Evolutionary conservation across 805 yeast genomes (phyloP).

Genomic region (Kodamaea restingae): DNA sequence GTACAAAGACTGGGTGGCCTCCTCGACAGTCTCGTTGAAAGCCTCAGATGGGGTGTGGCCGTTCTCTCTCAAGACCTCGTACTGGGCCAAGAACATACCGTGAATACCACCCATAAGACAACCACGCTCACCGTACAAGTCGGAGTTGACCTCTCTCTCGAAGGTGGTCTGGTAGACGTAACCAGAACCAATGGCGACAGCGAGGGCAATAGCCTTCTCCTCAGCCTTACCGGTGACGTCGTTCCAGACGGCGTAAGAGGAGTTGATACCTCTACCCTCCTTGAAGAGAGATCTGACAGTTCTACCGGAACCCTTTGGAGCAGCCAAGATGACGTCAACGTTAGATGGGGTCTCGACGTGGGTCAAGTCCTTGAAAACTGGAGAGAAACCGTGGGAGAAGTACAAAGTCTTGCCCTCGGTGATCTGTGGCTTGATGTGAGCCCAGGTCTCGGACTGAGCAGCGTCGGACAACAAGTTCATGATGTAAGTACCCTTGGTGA

Average conservation of each 20-base stretch:
- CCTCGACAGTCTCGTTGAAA: conserved; percentile 99
- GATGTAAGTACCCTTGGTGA: conserved; percentile 83
- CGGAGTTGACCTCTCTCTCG: conserved; percentile 98
- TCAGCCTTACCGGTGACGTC: conserved; percentile 98
- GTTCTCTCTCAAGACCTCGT: conserved; percentile 98
- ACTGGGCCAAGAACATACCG: conserved; percentile 99
- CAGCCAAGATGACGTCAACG: conserved; percentile 96
- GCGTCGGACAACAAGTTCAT: conserved; percentile 99
- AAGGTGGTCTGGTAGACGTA: conserved; percentile 99
- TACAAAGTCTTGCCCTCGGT: conserved; percentile 97
- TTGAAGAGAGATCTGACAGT: conserved; percentile 98
- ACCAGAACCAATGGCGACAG: conserved; percentile 99
- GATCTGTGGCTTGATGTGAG: conserved; percentile 76
- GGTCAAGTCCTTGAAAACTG: conserved; percentile 97
- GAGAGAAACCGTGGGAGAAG: conserved; percentile 99
- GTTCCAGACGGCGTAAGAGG: conserved; percentile 99
- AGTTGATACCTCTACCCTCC: conserved; percentile 99
- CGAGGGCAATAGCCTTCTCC: conserved; percentile 97
- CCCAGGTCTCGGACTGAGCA: conserved; percentile 99
- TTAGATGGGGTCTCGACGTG: conserved; percentile 92
- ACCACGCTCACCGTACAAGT: conserved; percentile 99
- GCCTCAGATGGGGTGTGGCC: conserved; percentile 99
- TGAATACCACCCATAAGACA: conserved; percentile 99
- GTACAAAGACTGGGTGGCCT: conserved; percentile 98
- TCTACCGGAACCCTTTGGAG: conserved; percentile 99